Percentiles rank a stretch among this genome's conserved stretches.
phyloP scores from a whole-genome alignment of 1,284 basidiomycete species.

The Malassezia sympodialis region DNA sequence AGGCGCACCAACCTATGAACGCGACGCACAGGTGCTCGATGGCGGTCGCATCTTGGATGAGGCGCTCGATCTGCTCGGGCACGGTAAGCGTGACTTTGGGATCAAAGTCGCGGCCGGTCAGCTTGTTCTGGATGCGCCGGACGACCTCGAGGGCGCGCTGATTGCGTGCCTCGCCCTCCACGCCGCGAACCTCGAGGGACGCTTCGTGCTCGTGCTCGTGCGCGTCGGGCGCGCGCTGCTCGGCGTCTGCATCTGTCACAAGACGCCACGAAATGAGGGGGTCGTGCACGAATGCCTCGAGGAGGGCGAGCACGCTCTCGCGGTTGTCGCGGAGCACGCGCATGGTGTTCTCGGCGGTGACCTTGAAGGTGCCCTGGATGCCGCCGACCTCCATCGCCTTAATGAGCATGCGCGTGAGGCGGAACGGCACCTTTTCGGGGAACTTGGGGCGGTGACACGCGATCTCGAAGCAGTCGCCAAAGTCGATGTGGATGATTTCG shows the following conservation, averaged over 20 bases:
- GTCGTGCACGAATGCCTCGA: constrained; percentile 68
- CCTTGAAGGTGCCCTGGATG: constrained; percentile 91
- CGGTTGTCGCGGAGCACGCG: constrained; percentile 89
- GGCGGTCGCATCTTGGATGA: constrained; percentile 41
- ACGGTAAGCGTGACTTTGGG: constrained; percentile 30
- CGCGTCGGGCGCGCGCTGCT: constrained; percentile 36
- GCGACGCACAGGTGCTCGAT: constrained; percentile 43
- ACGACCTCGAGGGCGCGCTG: constrained; percentile 44
- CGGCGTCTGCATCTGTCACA: constrained; percentile 29
- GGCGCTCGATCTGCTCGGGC: constrained; percentile 34
- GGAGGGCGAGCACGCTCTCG: constrained; percentile 91
- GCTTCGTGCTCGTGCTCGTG: constrained; percentile 33
- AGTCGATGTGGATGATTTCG: constrained; percentile 94
- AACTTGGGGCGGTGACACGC: constrained; percentile 71
- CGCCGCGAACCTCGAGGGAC: constrained; percentile 6
- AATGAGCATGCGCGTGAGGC: constrained; percentile 93
- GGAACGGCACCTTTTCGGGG: constrained; percentile 97
- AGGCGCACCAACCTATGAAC: constrained; percentile 45
- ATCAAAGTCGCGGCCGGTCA: constrained; percentile 41
- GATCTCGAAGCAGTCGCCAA: constrained; percentile 54
- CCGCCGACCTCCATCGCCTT: constrained; percentile 97
- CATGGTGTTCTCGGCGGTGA: constrained; percentile 96
- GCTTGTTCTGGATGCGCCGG: constrained; percentile 43
- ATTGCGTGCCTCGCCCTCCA: constrained; percentile 33
- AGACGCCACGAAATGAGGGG: constrained; percentile 56